Conservation (phyloP, 108 stramenopile species). For the Cyclotella distinguenda region DNA sequence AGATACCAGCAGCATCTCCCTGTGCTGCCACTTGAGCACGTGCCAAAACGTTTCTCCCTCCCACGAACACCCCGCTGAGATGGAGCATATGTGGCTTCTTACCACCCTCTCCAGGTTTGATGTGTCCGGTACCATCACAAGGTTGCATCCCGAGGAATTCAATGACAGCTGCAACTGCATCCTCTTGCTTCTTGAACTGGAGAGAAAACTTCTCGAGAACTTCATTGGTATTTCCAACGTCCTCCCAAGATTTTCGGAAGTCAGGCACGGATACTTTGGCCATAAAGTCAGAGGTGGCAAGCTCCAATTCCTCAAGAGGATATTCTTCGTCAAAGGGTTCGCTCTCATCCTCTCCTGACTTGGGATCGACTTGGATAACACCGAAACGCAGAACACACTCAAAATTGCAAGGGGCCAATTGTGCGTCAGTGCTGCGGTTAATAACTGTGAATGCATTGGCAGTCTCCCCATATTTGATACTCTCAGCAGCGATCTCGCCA, state of each 20-base stretch:
- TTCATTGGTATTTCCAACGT: slow-evolving; percentile 65
- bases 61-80: slow-evolving; percentile 81
- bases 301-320: slow-evolving; percentile 76
- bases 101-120: slow-evolving; percentile 56
- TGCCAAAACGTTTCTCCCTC: slow-evolving; percentile 68
- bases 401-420: slow-evolving; percentile 50
- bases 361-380: slow-evolving; percentile 63
- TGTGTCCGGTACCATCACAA: slow-evolving; percentile 77
- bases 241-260: slow-evolving; percentile 80
- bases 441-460: slow-evolving; percentile 69
- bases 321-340: slow-evolving; percentile 80
- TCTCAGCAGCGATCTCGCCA: slow-evolving; percentile 52
- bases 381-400: slow-evolving; percentile 68
- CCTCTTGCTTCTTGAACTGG: slow-evolving; percentile 72
- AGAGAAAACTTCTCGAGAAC: slow-evolving; percentile 85
- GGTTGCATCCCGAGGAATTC: slow-evolving; percentile 85
- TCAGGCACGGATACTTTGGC: slow-evolving; percentile 74
- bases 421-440: slow-evolving; percentile 43
- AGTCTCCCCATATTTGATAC: slow-evolving; percentile 61
- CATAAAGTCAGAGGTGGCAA: slow-evolving; percentile 82
- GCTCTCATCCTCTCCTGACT: slow-evolving; percentile 73
- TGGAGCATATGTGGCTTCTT: slow-evolving; percentile 79
- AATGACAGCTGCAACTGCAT: slow-evolving; percentile 75
- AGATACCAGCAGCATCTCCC: slow-evolving; percentile 50
- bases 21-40: slow-evolving; percentile 65